These are phyloP conservation scores for Thalia dealbata DNA, from an alignment of 176 grass and related monocot genomes.

Conservation along the genomic window DNA sequence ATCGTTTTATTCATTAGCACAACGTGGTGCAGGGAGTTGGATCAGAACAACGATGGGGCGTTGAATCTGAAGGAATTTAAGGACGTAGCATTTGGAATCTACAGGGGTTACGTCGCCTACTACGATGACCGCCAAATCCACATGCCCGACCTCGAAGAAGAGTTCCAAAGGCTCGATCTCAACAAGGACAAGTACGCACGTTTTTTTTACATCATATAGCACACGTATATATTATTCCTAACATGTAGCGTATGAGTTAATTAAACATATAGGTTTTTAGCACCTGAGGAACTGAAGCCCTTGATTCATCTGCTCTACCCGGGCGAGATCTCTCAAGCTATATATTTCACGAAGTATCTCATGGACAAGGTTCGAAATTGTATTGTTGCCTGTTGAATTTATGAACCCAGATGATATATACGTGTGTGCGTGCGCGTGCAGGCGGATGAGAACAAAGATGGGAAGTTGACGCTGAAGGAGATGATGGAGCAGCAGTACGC, in stretches of 20 bases:
- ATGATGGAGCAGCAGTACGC: slow-evolving; percentile 32
- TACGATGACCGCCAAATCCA: neutral
- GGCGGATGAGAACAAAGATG: slow-evolving; percentile 32
- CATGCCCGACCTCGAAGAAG: slow-evolving; percentile 13
- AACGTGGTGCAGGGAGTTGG: slow-evolving; percentile 21
- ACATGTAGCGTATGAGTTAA: too few species aligned
- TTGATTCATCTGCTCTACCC: slow-evolving; percentile 22
- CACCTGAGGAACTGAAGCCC: slow-evolving; percentile 33
- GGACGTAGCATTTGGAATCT: slow-evolving; percentile 5
- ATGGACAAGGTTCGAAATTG: slow-evolving; percentile 33
- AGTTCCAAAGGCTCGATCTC: slow-evolving; percentile 29
- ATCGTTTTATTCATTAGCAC: neutral
- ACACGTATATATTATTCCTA: neutral
- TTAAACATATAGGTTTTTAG: slow-evolving; percentile 21
- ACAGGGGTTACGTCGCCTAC: neutral
- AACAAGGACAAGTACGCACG: slow-evolving; percentile 32
- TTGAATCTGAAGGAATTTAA: slow-evolving; percentile 28
- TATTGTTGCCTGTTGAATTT: too few species aligned
- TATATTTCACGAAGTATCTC: slow-evolving; percentile 21
- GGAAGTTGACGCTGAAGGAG: slow-evolving; percentile 29
- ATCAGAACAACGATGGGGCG: slow-evolving; percentile 24
- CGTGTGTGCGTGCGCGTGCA: slow-evolving; percentile 3
- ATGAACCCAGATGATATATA: too few species aligned
- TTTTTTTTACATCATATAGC: too few species aligned
- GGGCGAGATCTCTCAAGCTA: slow-evolving; percentile 27